These are phyloP conservation scores for Colletotrichum lindemuthianum DNA, from an alignment of 2,329 filamentous ascomycete species.

Conservation along the genomic window DNA sequence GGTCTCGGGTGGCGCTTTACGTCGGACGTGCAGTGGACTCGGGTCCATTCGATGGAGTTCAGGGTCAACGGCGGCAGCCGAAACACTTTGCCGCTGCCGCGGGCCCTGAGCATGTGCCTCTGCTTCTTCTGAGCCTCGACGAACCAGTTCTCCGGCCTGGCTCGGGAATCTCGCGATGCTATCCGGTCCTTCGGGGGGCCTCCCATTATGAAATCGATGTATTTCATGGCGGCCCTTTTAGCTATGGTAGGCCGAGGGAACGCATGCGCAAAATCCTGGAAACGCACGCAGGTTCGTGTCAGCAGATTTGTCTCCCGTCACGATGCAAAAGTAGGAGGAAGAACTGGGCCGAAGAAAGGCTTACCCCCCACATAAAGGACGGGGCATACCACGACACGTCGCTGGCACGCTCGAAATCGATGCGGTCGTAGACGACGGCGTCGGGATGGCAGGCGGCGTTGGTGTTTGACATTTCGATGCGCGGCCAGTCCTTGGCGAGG, in stretches of 20 bases:
- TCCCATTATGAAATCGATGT: background rate
- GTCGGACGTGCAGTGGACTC: too few relatives aligned
- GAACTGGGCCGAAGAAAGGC: background rate
- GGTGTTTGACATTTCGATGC: background rate
- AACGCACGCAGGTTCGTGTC: background rate
- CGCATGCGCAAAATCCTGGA: background rate
- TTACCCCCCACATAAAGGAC: background rate
- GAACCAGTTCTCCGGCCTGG: background rate
- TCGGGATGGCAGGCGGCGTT: constrained; percentile 3
- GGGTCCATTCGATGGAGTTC: too few relatives aligned
- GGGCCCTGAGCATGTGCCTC: too few relatives aligned
- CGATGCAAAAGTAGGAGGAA: background rate
- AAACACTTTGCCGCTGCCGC: too few relatives aligned
- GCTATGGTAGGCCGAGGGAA: background rate
- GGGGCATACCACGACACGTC: background rate
- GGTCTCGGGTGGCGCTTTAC: too few relatives aligned
- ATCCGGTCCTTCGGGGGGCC: background rate
- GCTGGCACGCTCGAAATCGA: background rate
- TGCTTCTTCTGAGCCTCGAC: background rate
- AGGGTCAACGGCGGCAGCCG: too few relatives aligned
- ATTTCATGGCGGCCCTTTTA: background rate
- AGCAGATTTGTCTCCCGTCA: background rate
- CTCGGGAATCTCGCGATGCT: background rate
- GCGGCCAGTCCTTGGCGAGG: constrained; percentile 17
- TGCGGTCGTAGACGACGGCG: background rate